A percentile compares a stretch with the other conserved stretches of the same genome.
These are phyloP conservation scores for Solanum tacnaense DNA, from an alignment of 257 asterid genomes.

Conservation along the genomic window DNA sequence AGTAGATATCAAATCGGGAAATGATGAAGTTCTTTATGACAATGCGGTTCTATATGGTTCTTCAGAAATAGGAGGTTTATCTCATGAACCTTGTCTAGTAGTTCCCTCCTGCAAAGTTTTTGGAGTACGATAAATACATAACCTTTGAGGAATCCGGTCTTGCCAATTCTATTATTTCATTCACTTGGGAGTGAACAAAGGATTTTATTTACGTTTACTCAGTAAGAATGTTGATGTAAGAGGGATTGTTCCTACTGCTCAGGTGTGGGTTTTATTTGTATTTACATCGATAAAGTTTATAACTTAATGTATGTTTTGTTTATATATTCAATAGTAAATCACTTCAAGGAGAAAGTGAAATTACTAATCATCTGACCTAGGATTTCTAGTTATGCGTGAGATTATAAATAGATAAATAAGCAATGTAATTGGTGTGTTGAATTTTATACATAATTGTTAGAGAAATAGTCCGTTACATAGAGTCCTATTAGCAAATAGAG, in stretches of 20 bases:
- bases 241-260: background rate
- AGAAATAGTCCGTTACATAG: no score
- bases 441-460: background rate
- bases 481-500: no score
- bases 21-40: no score
- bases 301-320: background rate
- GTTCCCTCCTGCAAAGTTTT: no score
- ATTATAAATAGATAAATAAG: background rate
- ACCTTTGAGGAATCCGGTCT: no score
- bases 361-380: background rate
- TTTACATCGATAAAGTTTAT: background rate
- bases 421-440: background rate
- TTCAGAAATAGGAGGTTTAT: no score
- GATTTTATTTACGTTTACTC: background rate
- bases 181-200: slow-evolving; percentile 23
- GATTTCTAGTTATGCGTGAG: background rate
- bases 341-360: background rate
- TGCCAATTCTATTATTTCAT: no score
- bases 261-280: background rate
- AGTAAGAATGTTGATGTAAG: background rate
- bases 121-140: no score
- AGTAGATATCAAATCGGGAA: no score
- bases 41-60: no score
- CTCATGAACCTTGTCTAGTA: no score
- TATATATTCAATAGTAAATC: background rate